Percentiles rank a stretch among this genome's conserved stretches.
Conservation (phyloP, 225 moss, liverwort and hornwort genomes). For the Marchantia paleacea region DNA sequence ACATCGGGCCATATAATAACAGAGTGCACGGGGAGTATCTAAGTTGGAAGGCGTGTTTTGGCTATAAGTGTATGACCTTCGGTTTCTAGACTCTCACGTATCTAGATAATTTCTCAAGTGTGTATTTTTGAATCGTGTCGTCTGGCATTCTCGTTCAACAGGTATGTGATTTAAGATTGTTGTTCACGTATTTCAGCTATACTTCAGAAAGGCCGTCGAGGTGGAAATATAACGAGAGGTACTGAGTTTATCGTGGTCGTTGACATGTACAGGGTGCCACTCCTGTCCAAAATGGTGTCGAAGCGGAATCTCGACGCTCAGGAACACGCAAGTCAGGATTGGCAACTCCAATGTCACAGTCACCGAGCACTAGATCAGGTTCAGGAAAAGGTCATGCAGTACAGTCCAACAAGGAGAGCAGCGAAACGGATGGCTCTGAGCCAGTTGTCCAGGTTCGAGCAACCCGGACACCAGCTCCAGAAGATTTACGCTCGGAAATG, state of each 20-base stretch:
- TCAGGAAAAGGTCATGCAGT: neutral
- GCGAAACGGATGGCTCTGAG: neutral
- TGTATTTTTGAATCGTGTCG: no score
- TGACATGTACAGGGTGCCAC: neutral
- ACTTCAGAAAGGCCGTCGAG: neutral
- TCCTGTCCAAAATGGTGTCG: neutral
- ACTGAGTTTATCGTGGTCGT: neutral
- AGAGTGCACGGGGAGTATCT: no score
- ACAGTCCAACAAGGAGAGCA: neutral
- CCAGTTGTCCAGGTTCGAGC: neutral
- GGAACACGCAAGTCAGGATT: conserved; percentile 12
- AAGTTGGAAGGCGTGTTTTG: no score
- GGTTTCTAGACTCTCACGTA: no score
- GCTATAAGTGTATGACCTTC: no score
- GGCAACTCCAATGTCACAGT: neutral
- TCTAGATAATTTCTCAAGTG: no score
- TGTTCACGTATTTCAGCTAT: neutral
- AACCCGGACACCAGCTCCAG: neutral
- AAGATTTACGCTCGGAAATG: conserved; percentile 12
- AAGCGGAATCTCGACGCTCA: neutral
- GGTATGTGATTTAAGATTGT: no score
- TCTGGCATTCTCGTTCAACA: no score
- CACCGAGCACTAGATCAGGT: conserved; percentile 3
- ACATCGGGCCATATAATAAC: no score
- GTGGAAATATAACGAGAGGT: neutral